phyloP scores from a whole-genome alignment of 148 eudicot genomes.

The Amaranthus cruentus region DNA sequence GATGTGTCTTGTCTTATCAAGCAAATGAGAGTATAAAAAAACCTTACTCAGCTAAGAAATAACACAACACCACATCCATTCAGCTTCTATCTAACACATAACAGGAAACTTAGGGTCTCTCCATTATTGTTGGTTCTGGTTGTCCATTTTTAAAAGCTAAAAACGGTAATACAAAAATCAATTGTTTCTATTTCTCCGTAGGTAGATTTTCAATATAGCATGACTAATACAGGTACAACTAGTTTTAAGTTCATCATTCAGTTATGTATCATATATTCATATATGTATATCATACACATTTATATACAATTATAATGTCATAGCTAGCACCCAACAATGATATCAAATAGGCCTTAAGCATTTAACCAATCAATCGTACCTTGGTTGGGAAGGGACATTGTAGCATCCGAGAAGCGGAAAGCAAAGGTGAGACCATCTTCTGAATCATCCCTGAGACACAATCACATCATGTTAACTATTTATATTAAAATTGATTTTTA shows the following conservation, averaged over 20 bases:
- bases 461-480: slow-evolving; percentile 10
- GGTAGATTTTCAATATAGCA: too few species aligned
- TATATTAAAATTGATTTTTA: background rate
- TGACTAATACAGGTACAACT: too few species aligned
- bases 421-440: slow-evolving; percentile 92
- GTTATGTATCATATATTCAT: too few species aligned
- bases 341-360: background rate
- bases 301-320: too few species aligned
- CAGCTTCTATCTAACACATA: background rate
- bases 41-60: background rate
- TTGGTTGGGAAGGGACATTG: slow-evolving; percentile 67
- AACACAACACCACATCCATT: background rate
- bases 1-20: too few species aligned
- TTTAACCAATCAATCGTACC: slow-evolving; percentile 38
- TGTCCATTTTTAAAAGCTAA: background rate
- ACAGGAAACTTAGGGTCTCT: too few species aligned
- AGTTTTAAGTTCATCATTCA: too few species aligned
- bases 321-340: too few species aligned
- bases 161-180: background rate
- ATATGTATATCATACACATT: too few species aligned
- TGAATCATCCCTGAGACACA: slow-evolving; percentile 66
- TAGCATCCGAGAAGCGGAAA: slow-evolving; percentile 88
- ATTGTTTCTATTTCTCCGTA: too few species aligned
- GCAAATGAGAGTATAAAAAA: background rate
- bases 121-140: too few species aligned